phyloP scores from a whole-genome alignment of 2,329 filamentous ascomycete genomes.

The Ambrosiella beaveri region DNA sequence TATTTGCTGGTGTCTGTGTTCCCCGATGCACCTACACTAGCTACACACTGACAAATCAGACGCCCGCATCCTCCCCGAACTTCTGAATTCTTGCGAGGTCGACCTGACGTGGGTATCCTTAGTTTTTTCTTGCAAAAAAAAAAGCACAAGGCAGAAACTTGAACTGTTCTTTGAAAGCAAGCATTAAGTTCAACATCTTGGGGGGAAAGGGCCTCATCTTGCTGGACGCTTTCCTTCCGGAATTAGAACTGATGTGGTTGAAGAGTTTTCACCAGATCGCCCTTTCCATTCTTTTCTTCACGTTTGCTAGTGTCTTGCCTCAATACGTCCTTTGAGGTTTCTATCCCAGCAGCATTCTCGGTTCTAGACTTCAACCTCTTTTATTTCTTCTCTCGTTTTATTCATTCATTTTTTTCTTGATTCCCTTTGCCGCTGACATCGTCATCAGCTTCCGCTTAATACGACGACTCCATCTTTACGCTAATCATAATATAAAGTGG shows the following conservation, averaged over 20 bases:
- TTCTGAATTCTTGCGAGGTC: not conserved
- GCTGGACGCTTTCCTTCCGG: not conserved
- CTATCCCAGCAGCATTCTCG: not conserved
- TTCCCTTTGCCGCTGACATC: not conserved
- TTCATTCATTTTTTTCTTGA: not conserved
- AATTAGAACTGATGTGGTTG: not conserved
- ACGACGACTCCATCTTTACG: not conserved
- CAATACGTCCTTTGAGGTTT: slow-evolving; percentile 2
- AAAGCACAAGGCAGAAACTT: no score
- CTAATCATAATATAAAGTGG: not conserved
- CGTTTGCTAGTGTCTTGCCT: slow-evolving; percentile 2
- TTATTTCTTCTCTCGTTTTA: slow-evolving; percentile 1
- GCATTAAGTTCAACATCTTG: not conserved
- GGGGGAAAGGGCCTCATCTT: no score
- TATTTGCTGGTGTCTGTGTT: not conserved
- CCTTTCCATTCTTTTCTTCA: slow-evolving; percentile 2
- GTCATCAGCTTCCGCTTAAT: not conserved
- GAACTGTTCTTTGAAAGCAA: not conserved
- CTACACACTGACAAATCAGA: not conserved
- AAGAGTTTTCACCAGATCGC: not conserved
- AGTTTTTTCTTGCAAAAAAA: not conserved
- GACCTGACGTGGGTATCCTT: not conserved
- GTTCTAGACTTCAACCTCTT: not conserved
- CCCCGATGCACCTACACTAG: not conserved
- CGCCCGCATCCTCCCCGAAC: not conserved